A percentile compares a stretch with the other conserved stretches of the same genome.
Conservation (phyloP, 116 monocot species). For the Posidonia oceanica region DNA sequence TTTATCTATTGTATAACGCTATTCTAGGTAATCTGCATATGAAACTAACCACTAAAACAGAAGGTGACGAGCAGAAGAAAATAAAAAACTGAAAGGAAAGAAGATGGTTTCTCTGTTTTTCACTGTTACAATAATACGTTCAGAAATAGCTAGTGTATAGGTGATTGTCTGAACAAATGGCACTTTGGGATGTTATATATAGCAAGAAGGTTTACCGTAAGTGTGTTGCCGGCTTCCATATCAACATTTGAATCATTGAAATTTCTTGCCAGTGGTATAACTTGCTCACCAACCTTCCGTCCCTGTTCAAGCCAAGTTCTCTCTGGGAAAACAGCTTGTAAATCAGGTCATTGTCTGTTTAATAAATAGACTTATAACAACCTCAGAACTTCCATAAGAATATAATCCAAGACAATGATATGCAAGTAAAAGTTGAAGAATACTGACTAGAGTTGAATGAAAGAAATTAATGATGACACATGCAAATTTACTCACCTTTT, state of each 20-base stretch:
- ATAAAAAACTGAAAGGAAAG: no score
- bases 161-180: neutral
- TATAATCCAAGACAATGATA: neutral
- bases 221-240: slow-evolving; percentile 46
- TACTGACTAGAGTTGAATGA: neutral
- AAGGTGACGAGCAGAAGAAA: no score
- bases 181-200: neutral
- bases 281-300: slow-evolving; percentile 87
- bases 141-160: no score
- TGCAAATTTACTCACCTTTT: slow-evolving; percentile 36
- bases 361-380: slow-evolving; percentile 1
- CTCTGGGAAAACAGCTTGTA: slow-evolving; percentile 36
- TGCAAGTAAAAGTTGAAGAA: neutral
- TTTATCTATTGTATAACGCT: no score
- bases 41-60: no score
- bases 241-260: slow-evolving; percentile 56
- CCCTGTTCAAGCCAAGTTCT: slow-evolving; percentile 95
- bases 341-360: neutral
- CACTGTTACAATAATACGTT: no score
- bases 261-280: slow-evolving; percentile 90
- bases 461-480: neutral
- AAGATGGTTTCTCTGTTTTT: no score
- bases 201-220: slow-evolving; percentile 6
- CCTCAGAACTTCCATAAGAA: neutral
- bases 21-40: no score